Percentiles rank a stretch among this genome's conserved stretches.
These are phyloP conservation scores for Diplodia scrobiculata DNA, from an alignment of 2,329 filamentous ascomycete species.

Conservation along the genomic window DNA sequence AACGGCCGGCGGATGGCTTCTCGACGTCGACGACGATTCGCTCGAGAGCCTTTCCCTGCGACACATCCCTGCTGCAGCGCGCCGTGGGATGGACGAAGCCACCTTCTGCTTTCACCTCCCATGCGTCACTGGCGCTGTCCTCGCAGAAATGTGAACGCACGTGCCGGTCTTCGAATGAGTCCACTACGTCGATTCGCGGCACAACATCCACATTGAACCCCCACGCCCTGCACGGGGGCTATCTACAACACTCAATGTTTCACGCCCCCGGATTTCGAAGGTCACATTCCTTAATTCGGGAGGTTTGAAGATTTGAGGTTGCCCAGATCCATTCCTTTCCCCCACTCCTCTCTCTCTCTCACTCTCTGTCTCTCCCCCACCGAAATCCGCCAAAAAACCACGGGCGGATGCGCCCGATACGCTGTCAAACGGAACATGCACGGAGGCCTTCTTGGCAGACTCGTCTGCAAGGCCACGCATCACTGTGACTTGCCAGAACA, in stretches of 20 bases:
- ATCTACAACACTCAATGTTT: constrained; percentile 17
- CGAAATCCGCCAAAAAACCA: constrained; percentile 13
- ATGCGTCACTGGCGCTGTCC: constrained; percentile 18
- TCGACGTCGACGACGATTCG: constrained; percentile 17
- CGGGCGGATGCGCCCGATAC: constrained; percentile 17
- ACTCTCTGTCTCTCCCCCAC: constrained; percentile 7
- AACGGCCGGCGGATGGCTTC: constrained; percentile 14
- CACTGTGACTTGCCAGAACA: constrained; percentile 21
- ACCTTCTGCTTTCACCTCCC: constrained; percentile 13
- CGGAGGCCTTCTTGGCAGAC: constrained; percentile 14
- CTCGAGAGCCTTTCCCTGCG: constrained; percentile 19
- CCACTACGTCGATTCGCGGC: constrained; percentile 19
- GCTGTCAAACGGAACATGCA: constrained; percentile 19
- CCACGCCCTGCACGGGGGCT: constrained; percentile 9
- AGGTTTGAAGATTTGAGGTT: constrained; percentile 13
- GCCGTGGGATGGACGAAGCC: constrained; percentile 14
- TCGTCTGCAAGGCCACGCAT: constrained; percentile 14
- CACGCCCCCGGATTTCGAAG: constrained; percentile 11
- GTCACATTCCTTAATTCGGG: constrained; percentile 5
- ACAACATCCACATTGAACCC: constrained; percentile 15
- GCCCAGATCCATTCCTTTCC: constrained; percentile 19
- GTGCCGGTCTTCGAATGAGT: constrained; percentile 25
- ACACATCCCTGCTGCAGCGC: constrained; percentile 25
- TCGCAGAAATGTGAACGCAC: constrained; percentile 27
- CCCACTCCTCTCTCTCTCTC: constrained; percentile 13